A percentile compares a stretch with the other conserved stretches of the same genome.
Evolutionary conservation across 2,329 filamentous ascomycete species (phyloP).

Genomic region (Mycogone perniciosa): DNA sequence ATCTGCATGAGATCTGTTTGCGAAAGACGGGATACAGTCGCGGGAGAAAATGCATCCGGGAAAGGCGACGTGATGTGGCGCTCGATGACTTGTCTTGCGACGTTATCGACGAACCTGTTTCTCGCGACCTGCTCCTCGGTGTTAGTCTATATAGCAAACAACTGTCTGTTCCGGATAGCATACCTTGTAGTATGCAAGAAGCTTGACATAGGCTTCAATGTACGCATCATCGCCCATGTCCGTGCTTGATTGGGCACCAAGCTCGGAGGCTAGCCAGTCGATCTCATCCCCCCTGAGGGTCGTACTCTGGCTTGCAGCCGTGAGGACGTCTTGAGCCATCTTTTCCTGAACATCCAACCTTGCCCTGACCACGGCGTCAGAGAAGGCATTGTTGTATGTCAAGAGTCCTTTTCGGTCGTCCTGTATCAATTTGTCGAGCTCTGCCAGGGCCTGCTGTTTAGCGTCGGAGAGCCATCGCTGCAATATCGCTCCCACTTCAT

Average conservation of each 20-base stretch:
- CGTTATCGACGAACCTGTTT: slow-evolving; percentile 21
- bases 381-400: slow-evolving; percentile 18
- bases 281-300: slow-evolving; percentile 7
- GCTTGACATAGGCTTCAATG: slow-evolving; percentile 13
- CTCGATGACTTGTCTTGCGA: slow-evolving; percentile 19
- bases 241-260: slow-evolving; percentile 10
- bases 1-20: slow-evolving; percentile 3
- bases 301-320: neutral
- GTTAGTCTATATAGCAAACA: neutral
- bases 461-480: slow-evolving; percentile 8
- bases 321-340: slow-evolving; percentile 3
- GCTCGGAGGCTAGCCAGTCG: slow-evolving; percentile 5
- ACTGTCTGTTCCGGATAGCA: neutral
- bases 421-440: slow-evolving; percentile 12
- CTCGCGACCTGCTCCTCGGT: slow-evolving; percentile 11
- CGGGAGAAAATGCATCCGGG: neutral
- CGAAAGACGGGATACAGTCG: slow-evolving; percentile 1
- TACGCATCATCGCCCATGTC: slow-evolving; percentile 18
- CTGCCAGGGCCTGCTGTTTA: slow-evolving; percentile 2
- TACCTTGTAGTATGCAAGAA: slow-evolving; percentile 22
- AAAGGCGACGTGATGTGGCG: slow-evolving; percentile 14
- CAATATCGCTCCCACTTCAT: slow-evolving; percentile 4
- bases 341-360: slow-evolving; percentile 9
- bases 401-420: slow-evolving; percentile 12
- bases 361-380: slow-evolving; percentile 14